These are phyloP conservation scores for Penicillium digitatum DNA, from an alignment of 2,329 filamentous ascomycete genomes.

Conservation along the genomic window DNA sequence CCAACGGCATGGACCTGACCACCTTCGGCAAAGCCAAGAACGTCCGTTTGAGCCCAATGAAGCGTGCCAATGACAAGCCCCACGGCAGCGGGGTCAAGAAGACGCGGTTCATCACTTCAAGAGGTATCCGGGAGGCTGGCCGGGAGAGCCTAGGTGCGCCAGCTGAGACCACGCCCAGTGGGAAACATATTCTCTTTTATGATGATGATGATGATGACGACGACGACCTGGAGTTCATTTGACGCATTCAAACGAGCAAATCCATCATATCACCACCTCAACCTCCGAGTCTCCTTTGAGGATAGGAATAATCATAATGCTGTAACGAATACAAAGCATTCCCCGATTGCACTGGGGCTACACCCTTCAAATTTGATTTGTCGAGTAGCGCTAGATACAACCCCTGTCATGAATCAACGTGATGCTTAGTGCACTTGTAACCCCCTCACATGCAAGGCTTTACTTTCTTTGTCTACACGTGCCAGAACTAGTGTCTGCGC, in stretches of 20 bases:
- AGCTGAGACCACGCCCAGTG: slow-evolving; percentile 34
- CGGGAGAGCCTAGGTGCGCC: slow-evolving; percentile 63
- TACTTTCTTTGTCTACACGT: not conserved
- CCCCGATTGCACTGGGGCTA: slow-evolving; percentile 7
- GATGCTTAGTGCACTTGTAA: slow-evolving; percentile 1
- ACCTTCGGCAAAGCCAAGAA: slow-evolving; percentile 36
- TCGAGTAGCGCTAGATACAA: not conserved
- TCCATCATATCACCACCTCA: not conserved
- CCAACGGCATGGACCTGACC: slow-evolving; percentile 23
- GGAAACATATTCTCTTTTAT: slow-evolving; percentile 33
- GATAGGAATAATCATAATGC: slow-evolving; percentile 2
- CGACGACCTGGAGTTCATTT: slow-evolving; percentile 49
- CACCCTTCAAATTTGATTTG: slow-evolving; percentile 4
- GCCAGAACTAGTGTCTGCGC: not conserved
- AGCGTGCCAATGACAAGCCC: slow-evolving; percentile 35
- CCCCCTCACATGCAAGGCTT: not conserved
- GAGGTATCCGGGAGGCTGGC: slow-evolving; percentile 72
- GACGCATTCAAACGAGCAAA: not conserved
- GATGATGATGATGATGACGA: slow-evolving; percentile 52
- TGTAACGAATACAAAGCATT: slow-evolving; percentile 17
- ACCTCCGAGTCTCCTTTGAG: not conserved
- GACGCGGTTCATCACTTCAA: slow-evolving; percentile 74
- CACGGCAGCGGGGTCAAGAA: slow-evolving; percentile 52
- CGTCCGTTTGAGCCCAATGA: slow-evolving; percentile 42
- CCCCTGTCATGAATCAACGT: not conserved